A percentile compares a stretch with the other conserved stretches of the same genome.
These are phyloP conservation scores for Phytopythium ostracodes DNA, from an alignment of 352 stramenopile genomes.

Conservation along the genomic window DNA sequence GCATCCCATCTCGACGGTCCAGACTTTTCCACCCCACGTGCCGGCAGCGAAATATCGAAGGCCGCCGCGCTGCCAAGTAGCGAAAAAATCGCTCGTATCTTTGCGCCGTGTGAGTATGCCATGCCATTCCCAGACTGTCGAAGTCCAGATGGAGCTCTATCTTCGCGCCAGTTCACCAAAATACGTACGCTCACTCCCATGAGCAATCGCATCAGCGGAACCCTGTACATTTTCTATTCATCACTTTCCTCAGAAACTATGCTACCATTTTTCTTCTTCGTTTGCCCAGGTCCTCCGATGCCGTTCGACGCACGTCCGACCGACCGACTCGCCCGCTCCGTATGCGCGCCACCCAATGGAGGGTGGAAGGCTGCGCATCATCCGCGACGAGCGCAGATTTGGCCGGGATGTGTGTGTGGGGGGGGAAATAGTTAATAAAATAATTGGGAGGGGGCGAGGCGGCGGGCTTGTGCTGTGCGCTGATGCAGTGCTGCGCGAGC, in stretches of 20 bases:
- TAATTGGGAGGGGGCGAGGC: constrained; percentile 1
- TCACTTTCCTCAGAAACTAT: neutral
- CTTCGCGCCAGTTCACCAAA: neutral
- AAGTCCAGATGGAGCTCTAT: neutral
- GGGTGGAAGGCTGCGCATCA: neutral
- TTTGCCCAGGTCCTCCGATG: neutral
- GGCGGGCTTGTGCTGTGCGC: neutral
- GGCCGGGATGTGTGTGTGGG: no score
- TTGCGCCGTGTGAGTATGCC: neutral
- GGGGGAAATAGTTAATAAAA: constrained; percentile 5
- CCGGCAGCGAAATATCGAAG: no score
- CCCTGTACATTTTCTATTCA: neutral
- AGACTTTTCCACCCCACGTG: neutral
- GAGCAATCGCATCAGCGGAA: neutral
- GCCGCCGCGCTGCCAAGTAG: no score
- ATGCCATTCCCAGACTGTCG: neutral
- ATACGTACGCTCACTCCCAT: no score
- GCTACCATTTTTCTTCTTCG: neutral
- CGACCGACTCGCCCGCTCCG: neutral
- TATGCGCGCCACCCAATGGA: neutral
- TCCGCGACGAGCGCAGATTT: neutral
- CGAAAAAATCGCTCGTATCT: neutral
- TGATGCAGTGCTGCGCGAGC: no score
- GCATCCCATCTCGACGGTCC: neutral
- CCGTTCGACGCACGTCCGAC: neutral